Evolutionary conservation across 306 rosid genomes (phyloP), one percentile per base, ranked within the genome.

Genomic region (Citrullus amarus): DNA sequence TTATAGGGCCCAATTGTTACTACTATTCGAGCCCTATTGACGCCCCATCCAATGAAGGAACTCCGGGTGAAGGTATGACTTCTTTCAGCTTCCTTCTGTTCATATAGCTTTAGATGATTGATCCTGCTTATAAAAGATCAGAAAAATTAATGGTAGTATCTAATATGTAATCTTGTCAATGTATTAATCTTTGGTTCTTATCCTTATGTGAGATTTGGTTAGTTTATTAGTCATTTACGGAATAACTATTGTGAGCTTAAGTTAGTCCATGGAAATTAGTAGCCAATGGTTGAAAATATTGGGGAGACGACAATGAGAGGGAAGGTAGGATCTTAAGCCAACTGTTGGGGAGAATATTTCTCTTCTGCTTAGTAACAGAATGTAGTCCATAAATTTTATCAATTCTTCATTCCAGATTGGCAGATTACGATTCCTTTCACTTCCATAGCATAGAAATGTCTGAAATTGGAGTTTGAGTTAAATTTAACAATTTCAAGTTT

Each of bases 11-110:
- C 99, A 59, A 92, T 96, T 87, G 99, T 86, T 67, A 61, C 99
- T 43, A 17, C 93, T 32, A 92, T 96, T 84, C 96, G 99, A 80
- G 97, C 99, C 58, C 79, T 96, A 54, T 88, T 96, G 86, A 92
- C 98, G 18, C 99, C 99, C 22, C 99, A 96, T 86, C 99, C 96
- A 22, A 92, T 92, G 98, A 92, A 95, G 85, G 97, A 95, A 82
- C 97, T 92, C 63, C 97, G 97, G 78, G 92, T 95, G 77, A 95
- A 92, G 99, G 99, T 95, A 78, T 28, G 15, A 15, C 41, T 53
- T 1, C 28, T 74, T 30, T 53, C 53, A 17, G 48, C 22, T 28
- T 50, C 46, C 46, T 74, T 53, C 17, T 16, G 62, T 25, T 72
- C 28, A 16, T 73, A 74, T 32, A 51, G 14, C 17, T 15, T 73